These are phyloP conservation scores for Pythium plurisporium DNA, from an alignment of 352 stramenopile genomes.

Conservation along the genomic window DNA sequence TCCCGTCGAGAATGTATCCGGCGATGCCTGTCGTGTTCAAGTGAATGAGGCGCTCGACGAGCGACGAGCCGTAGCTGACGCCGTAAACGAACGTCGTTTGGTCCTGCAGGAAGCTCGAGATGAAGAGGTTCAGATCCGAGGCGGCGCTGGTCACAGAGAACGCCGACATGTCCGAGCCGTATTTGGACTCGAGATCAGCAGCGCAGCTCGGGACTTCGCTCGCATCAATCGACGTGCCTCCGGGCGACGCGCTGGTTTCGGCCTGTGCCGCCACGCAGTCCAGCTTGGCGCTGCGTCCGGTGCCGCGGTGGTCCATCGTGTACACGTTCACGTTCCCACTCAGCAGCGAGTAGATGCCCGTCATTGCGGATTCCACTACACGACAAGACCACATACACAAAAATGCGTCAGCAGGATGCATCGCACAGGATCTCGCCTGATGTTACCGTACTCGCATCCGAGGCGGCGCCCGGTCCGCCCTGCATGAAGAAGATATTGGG, in stretches of 20 bases:
- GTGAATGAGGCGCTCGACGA: slow-evolving; percentile 53
- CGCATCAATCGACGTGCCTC: slow-evolving; percentile 17
- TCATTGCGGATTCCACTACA: slow-evolving; percentile 27
- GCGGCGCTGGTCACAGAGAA: slow-evolving; percentile 52
- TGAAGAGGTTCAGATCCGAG: slow-evolving; percentile 29
- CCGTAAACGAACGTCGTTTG: slow-evolving; percentile 42
- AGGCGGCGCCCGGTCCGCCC: slow-evolving; percentile 15
- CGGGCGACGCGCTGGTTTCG: slow-evolving; percentile 10
- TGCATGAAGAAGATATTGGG: slow-evolving; percentile 24
- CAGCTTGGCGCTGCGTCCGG: slow-evolving; percentile 36
- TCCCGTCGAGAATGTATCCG: slow-evolving; percentile 50
- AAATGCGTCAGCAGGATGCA: neutral
- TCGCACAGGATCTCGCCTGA: too few relatives aligned
- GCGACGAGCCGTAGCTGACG: slow-evolving; percentile 50
- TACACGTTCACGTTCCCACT: slow-evolving; percentile 45
- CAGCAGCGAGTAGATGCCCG: slow-evolving; percentile 28
- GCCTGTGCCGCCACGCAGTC: slow-evolving; percentile 39
- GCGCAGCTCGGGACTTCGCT: slow-evolving; percentile 30
- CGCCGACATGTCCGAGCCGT: slow-evolving; percentile 30
- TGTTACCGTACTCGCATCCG: slow-evolving; percentile 10
- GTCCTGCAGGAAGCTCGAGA: slow-evolving; percentile 8
- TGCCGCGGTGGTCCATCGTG: slow-evolving; percentile 56
- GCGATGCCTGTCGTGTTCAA: slow-evolving; percentile 30
- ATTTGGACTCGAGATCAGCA: slow-evolving; percentile 30
- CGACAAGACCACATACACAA: slow-evolving; percentile 2